These are phyloP conservation scores for Pugionium cornutum DNA, from an alignment of 345 rosid species.

Conservation along the genomic window DNA sequence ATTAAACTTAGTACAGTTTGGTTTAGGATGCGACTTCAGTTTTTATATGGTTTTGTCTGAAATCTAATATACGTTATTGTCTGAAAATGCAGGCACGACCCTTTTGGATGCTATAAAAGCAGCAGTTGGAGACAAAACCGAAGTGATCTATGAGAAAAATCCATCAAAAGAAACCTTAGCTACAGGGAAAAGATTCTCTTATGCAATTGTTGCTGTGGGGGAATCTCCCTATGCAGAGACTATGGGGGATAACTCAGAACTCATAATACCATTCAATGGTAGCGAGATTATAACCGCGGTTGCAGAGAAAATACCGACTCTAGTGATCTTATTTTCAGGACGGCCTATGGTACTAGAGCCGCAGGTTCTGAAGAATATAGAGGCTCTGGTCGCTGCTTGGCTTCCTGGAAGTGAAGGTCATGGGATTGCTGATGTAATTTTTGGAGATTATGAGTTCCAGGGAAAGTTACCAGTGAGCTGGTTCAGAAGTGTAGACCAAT, in stretches of 20 bases:
- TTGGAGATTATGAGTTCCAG: constrained; percentile 62
- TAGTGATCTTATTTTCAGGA: constrained; percentile 62
- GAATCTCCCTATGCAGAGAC: constrained; percentile 77
- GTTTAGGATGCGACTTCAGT: background rate
- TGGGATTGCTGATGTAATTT: constrained; percentile 68
- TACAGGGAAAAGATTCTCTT: constrained; percentile 46
- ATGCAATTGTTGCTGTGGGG: constrained; percentile 77
- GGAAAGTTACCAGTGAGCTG: constrained; percentile 75
- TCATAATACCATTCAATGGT: constrained; percentile 60
- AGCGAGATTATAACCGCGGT: constrained; percentile 50
- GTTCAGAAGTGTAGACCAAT: constrained; percentile 48
- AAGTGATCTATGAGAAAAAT: constrained; percentile 59
- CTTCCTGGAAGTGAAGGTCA: constrained; percentile 77
- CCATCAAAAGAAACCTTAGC: constrained; percentile 61
- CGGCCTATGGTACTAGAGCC: constrained; percentile 70
- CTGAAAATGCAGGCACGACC: constrained; percentile 56
- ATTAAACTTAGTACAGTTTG: background rate
- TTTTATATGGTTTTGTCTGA: background rate
- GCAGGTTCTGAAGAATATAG: constrained; percentile 51
- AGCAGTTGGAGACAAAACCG: constrained; percentile 58
- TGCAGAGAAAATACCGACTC: constrained; percentile 60
- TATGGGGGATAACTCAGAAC: constrained; percentile 57
- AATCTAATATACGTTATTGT: background rate
- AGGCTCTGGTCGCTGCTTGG: constrained; percentile 83
- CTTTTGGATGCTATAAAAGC: constrained; percentile 70